Percentiles rank a stretch among this genome's conserved stretches.
Evolutionary conservation across 2,329 filamentous ascomycete species (phyloP).

Genomic region (Elsinoe ampelina): DNA sequence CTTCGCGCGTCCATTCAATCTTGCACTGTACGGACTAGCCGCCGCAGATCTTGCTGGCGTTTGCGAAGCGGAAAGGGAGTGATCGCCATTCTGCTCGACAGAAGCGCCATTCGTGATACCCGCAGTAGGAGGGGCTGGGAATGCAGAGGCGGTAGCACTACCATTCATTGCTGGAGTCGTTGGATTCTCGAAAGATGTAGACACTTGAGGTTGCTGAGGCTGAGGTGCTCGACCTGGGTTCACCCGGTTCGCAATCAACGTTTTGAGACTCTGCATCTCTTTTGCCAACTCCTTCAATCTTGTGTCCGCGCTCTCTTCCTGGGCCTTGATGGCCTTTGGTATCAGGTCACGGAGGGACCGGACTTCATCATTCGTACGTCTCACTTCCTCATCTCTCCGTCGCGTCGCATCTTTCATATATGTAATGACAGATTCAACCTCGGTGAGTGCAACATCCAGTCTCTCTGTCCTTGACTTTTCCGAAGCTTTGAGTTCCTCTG

Average conservation of each 20-base stretch:
- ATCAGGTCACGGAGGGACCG: constrained; percentile 73
- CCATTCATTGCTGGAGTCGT: constrained; percentile 3
- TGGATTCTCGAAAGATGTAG: constrained; percentile 4
- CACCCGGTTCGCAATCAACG: constrained; percentile 61
- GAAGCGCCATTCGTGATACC: constrained; percentile 21
- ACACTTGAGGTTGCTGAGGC: constrained; percentile 19
- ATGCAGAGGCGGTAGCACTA: background rate
- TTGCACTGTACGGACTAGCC: constrained; percentile 16
- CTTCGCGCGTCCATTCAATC: constrained; percentile 21
- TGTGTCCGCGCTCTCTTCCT: constrained; percentile 74
- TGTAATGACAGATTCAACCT: constrained; percentile 73
- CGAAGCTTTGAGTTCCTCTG: constrained; percentile 73
- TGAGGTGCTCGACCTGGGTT: constrained; percentile 20
- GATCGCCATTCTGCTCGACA: constrained; percentile 16
- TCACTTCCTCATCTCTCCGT: constrained; percentile 77
- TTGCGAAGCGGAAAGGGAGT: constrained; percentile 12
- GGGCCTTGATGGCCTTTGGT: constrained; percentile 77
- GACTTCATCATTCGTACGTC: constrained; percentile 79
- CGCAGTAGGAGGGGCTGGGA: constrained; percentile 19
- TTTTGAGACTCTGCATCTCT: constrained; percentile 88
- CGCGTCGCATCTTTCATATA: constrained; percentile 75
- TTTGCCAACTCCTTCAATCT: constrained; percentile 74
- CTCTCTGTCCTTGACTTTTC: constrained; percentile 77
- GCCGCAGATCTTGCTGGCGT: constrained; percentile 11
- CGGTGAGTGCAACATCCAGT: constrained; percentile 69